Conservation (phyloP, 352 stramenopile species). For the Globisporangium spinosum region DNA sequence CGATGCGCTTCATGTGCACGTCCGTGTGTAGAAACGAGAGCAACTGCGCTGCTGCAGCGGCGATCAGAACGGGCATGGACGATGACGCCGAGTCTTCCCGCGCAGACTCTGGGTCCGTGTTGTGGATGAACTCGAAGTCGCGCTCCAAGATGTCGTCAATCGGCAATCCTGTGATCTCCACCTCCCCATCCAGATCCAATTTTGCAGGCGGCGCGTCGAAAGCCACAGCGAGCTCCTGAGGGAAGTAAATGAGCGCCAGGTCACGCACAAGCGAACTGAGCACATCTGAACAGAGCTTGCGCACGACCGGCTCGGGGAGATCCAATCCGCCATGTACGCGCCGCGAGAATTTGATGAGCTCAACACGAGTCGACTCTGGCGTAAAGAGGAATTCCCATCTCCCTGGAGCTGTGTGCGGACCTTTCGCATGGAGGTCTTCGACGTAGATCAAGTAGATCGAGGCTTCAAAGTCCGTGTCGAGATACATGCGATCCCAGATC, state of each 20-base stretch:
- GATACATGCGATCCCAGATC: constrained; percentile 76
- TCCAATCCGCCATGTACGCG: constrained; percentile 67
- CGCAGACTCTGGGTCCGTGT: constrained; percentile 1
- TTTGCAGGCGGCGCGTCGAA: constrained; percentile 56
- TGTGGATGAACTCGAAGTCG: constrained; percentile 29
- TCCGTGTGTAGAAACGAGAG: constrained; percentile 36
- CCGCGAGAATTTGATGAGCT: constrained; percentile 63
- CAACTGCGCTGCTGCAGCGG: constrained; percentile 36
- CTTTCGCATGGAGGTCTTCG: constrained; percentile 38
- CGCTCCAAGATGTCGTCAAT: constrained; percentile 66
- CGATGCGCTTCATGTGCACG: constrained; percentile 50
- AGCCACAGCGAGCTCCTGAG: constrained; percentile 48
- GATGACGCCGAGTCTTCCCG: constrained; percentile 8
- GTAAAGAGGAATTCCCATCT: constrained; percentile 63
- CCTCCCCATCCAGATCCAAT: constrained; percentile 52
- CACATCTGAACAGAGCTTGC: constrained; percentile 66
- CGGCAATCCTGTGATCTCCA: constrained; percentile 44
- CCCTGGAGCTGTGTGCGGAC: constrained; percentile 20
- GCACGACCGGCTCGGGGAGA: constrained; percentile 61
- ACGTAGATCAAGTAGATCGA: constrained; percentile 63
- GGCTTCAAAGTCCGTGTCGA: constrained; percentile 63
- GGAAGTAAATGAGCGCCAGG: constrained; percentile 60
- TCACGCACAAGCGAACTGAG: constrained; percentile 60
- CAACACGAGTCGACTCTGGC: constrained; percentile 52
- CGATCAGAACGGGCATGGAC: constrained; percentile 24